These are phyloP conservation scores for Papiliotrema terrestris DNA, from an alignment of 1,284 basidiomycete species.

Conservation along the genomic window DNA sequence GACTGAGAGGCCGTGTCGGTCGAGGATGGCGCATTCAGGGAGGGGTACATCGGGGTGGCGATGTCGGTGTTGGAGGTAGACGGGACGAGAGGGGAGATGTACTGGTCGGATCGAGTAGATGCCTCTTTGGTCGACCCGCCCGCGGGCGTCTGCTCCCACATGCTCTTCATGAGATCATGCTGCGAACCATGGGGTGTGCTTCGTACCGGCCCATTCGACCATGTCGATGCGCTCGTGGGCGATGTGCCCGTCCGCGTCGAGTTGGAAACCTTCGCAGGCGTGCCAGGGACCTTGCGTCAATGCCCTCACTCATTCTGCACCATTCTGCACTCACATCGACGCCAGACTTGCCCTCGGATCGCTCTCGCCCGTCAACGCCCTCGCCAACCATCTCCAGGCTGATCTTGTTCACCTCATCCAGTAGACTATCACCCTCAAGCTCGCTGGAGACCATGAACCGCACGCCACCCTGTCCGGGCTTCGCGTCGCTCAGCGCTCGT, in stretches of 20 bases:
- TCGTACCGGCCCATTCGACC: conserved; percentile 23
- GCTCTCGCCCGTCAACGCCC: conserved; percentile 7
- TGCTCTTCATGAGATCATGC: conserved; percentile 39
- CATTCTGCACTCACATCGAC: not conserved
- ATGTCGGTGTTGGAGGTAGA: conserved; percentile 3
- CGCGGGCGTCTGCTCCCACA: conserved; percentile 29
- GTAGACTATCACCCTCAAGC: conserved; percentile 45
- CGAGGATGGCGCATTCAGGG: conserved; percentile 34
- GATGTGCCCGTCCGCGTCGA: conserved; percentile 7
- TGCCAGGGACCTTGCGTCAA: conserved; percentile 24
- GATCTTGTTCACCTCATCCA: conserved; percentile 50
- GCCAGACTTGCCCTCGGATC: conserved; percentile 10
- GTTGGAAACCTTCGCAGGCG: conserved; percentile 20
- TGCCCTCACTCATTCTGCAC: too few species aligned
- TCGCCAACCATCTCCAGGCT: conserved; percentile 44
- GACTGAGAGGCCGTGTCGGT: conserved; percentile 14
- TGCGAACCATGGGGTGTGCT: conserved; percentile 7
- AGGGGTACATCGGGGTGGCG: conserved; percentile 38
- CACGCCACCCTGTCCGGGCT: conserved; percentile 26
- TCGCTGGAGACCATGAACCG: conserved; percentile 50
- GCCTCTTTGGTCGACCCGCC: conserved; percentile 8
- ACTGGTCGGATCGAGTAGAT: not conserved
- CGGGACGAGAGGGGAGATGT: not conserved
- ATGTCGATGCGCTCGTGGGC: conserved; percentile 21
- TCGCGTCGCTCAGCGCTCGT: conserved; percentile 13